phyloP scores from a whole-genome alignment of 2,329 filamentous ascomycete species.

The Talaromyces verruculosus region DNA sequence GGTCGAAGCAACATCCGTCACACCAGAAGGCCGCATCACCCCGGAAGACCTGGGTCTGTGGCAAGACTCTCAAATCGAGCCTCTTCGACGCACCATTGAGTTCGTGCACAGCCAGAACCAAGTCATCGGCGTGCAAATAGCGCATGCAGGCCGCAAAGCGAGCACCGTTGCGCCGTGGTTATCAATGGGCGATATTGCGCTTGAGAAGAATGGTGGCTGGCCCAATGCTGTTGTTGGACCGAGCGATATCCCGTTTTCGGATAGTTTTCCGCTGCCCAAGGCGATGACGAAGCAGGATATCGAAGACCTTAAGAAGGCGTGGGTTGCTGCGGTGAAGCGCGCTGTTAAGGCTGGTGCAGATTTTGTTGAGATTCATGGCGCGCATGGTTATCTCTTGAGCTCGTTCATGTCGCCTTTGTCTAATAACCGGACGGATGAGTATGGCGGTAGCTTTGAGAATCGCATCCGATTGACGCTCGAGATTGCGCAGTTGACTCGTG shows the following conservation, averaged over 20 bases:
- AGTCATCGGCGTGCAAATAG: constrained; percentile 76
- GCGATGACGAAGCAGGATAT: constrained; percentile 71
- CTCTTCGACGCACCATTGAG: constrained; percentile 66
- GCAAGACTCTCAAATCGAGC: constrained; percentile 77
- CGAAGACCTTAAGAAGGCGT: constrained; percentile 61
- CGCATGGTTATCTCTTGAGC: constrained; percentile 75
- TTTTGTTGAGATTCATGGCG: constrained; percentile 75
- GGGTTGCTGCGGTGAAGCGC: constrained; percentile 58
- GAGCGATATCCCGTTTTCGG: constrained; percentile 61
- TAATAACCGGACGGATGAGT: constrained; percentile 66
- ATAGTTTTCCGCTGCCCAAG: constrained; percentile 61
- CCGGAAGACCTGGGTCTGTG: constrained; percentile 65
- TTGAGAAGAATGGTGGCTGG: constrained; percentile 55
- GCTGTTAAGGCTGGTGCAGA: constrained; percentile 72
- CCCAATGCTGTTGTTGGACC: constrained; percentile 57
- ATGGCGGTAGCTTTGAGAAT: constrained; percentile 59
- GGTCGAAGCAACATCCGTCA: constrained; percentile 75
- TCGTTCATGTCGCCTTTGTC: constrained; percentile 66
- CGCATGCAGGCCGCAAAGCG: constrained; percentile 70
- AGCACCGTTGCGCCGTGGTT: constrained; percentile 57
- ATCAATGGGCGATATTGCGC: constrained; percentile 39
- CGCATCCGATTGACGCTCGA: constrained; percentile 68
- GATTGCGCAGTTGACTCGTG: constrained; percentile 61
- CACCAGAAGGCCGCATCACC: constrained; percentile 76
- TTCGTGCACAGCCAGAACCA: constrained; percentile 78